Percentiles rank a stretch among this genome's conserved stretches.
These are phyloP conservation scores for Mimosa bimucronata DNA, from an alignment of 306 rosid species.

Conservation along the genomic window DNA sequence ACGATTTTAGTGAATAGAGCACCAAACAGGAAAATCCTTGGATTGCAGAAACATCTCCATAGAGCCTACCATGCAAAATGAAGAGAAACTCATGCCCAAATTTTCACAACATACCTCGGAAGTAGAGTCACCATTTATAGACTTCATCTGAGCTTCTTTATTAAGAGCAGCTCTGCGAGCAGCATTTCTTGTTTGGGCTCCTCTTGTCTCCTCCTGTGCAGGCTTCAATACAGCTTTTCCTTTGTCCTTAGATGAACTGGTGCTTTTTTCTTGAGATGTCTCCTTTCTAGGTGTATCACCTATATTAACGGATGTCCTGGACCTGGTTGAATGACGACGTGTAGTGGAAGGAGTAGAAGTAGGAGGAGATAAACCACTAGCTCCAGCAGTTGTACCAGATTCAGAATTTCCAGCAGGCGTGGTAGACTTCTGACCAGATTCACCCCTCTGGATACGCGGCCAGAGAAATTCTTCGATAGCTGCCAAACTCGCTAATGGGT, in stretches of 20 bases:
- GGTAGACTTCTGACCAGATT: conserved; percentile 76
- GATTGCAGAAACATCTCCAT: not conserved
- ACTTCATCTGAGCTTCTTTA: conserved; percentile 82
- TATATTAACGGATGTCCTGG: conserved; percentile 81
- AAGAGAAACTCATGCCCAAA: conserved; percentile 9
- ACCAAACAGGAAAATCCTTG: not conserved
- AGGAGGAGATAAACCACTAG: conserved; percentile 75
- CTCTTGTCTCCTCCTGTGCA: conserved; percentile 80
- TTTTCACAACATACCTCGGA: conserved; percentile 77
- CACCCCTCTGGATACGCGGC: conserved; percentile 92
- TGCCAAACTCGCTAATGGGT: conserved; percentile 93
- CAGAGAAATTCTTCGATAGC: conserved; percentile 98
- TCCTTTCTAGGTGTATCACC: conserved; percentile 74
- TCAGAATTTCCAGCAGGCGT: conserved; percentile 78
- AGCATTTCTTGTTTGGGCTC: conserved; percentile 94
- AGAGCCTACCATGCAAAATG: conserved; percentile 11
- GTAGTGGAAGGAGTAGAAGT: conserved; percentile 65
- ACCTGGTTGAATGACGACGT: conserved; percentile 86
- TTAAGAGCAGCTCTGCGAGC: conserved; percentile 83
- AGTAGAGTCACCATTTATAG: conserved; percentile 82
- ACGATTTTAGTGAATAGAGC: not conserved
- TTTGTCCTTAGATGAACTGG: conserved; percentile 87
- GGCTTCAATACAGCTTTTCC: conserved; percentile 95
- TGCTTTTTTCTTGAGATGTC: conserved; percentile 69
- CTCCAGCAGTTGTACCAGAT: conserved; percentile 79